Evolutionary conservation across 768 basidiomycete genomes (phyloP), one percentile per base, ranked within the genome.

Genomic region (Hypholoma sublateritium): DNA sequence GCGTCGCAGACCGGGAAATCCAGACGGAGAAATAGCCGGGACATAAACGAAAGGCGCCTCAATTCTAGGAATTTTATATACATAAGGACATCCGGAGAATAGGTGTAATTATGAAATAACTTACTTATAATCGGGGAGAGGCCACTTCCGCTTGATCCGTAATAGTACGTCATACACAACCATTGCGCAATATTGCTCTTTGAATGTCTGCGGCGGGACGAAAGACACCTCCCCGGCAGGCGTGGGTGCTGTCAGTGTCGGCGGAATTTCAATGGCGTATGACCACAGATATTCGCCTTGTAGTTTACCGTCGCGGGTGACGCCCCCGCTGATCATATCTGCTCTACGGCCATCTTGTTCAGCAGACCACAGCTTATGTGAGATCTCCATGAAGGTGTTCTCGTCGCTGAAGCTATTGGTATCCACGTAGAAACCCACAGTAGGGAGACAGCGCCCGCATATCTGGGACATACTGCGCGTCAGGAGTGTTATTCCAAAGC

Each of bases 1-100:
- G 57, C 70, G 72, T 5, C 75, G 65, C 14, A 72, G 64, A 14
- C 57, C 46, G 4, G 73, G 71, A 42, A 74, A 69, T 24, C 70
- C 68, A 14, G 60, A 59, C 25, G 73, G 73, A n/a, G 61, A 58
- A 14, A 62, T 69, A n/a, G 69, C 46, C 1, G 76, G 72, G 52
- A 76, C 66, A 53, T 72, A 76, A 32, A 65, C 63, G 53, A 75
- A 64, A 32, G 64, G 56, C 1, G 69, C 63, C 42, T 59, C 62
- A 28, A 77, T 59, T 50, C 74, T 77, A 59, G n/a, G 12, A 16
- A 17, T 46, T 46, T 7, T 8, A 1, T 8, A 14, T 11, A 22
- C 8, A 21, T 1, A 14, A 19, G 7, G 11, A 6, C 4, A 17
- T 25, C 7, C 17, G 16, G 41, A 42, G 7, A 42, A 42, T 5